Evolutionary conservation across 2,329 filamentous ascomycete species (phyloP).

Genomic region (Akanthomyces dipterigenus): DNA sequence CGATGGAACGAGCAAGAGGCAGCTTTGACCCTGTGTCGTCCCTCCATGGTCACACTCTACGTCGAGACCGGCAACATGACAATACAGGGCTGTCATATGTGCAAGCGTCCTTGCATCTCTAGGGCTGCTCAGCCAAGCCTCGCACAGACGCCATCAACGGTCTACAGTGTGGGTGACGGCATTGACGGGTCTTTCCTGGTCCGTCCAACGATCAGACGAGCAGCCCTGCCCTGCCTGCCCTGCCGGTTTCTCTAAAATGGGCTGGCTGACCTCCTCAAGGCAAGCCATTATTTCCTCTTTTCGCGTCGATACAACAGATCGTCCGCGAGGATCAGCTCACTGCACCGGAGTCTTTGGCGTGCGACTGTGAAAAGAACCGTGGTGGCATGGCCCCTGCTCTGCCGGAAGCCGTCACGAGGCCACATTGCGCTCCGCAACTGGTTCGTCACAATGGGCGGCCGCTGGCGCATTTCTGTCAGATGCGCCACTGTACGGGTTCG

Average conservation of each 20-base stretch:
- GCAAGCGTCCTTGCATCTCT: too few species aligned
- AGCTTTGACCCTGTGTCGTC: background rate
- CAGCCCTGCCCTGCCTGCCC: background rate
- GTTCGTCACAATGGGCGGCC: background rate
- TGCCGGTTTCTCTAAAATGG: background rate
- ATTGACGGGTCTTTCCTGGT: background rate
- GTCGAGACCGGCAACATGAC: background rate
- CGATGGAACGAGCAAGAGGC: too few species aligned
- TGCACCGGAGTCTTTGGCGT: background rate
- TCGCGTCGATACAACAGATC: background rate
- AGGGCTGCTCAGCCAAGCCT: background rate
- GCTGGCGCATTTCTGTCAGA: background rate
- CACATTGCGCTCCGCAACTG: background rate
- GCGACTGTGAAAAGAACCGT: background rate
- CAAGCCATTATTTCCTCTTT: background rate
- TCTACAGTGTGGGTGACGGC: background rate
- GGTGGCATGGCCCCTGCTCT: background rate
- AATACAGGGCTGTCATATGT: background rate
- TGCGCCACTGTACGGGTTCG: background rate
- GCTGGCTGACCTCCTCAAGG: too few species aligned
- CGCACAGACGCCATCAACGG: background rate
- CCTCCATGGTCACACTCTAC: background rate
- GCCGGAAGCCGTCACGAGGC: background rate
- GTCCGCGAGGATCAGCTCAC: background rate
- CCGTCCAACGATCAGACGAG: background rate